phyloP scores from a whole-genome alignment of 1,284 basidiomycete species.

The Boletus mariae region DNA sequence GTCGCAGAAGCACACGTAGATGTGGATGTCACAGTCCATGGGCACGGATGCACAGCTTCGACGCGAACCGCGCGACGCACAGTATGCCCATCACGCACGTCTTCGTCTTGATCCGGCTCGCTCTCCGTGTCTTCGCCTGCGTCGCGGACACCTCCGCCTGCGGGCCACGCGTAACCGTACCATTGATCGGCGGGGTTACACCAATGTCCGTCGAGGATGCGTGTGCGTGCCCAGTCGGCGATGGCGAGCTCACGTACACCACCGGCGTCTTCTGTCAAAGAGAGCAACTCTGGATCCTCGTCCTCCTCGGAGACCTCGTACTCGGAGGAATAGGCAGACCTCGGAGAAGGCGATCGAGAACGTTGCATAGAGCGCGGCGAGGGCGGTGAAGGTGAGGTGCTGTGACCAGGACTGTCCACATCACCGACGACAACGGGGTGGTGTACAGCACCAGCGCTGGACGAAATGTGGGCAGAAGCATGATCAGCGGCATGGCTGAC shows the following conservation, averaged over 20 bases:
- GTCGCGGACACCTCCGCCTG: conserved; percentile 31
- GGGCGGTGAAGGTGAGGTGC: conserved; percentile 26
- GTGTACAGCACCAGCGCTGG: conserved; percentile 3
- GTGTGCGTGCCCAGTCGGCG: conserved; percentile 65
- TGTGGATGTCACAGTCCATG: conserved; percentile 46
- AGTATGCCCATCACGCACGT: conserved; percentile 15
- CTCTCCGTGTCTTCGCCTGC: conserved; percentile 31
- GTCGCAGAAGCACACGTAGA: conserved; percentile 11
- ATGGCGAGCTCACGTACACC: conserved; percentile 63
- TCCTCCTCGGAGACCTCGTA: conserved; percentile 56
- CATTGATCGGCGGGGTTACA: conserved; percentile 66
- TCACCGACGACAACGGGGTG: conserved; percentile 8
- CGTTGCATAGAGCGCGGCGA: conserved; percentile 27
- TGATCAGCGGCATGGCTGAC: conserved; percentile 10
- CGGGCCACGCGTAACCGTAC: conserved; percentile 45
- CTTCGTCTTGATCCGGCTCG: conserved; percentile 27
- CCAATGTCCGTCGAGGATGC: conserved; percentile 74
- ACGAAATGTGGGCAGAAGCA: conserved; percentile 7
- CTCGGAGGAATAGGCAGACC: conserved; percentile 32
- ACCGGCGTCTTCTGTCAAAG: conserved; percentile 55
- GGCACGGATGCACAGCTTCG: conserved; percentile 60
- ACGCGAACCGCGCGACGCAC: conserved; percentile 38
- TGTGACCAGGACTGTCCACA: conserved; percentile 19
- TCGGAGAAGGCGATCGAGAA: conserved; percentile 32
- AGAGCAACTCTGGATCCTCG: conserved; percentile 57